Base-by-base conservation (phyloP, 345 rosid genomes). In the Rubroshorea leprosula region DNA sequence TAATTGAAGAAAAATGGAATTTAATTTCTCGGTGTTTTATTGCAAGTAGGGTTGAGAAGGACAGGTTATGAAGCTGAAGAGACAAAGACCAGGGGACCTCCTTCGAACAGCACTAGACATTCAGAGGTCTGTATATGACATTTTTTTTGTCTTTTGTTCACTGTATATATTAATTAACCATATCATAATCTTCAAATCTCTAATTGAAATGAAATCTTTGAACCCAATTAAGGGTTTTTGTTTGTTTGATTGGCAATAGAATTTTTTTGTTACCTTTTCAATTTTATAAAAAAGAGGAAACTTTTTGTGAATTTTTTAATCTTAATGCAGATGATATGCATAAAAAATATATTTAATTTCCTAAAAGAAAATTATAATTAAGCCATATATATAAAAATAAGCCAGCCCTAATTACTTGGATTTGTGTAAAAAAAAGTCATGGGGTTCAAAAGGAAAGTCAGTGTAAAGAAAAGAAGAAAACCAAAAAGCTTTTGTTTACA, bases 1-100 rank as follows among this genome's bases (percentile, higher is more conserved):
- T n/a, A n/a, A n/a, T n/a, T n/a, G n/a, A n/a, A n/a, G n/a, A 45
- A 45, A n/a, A 17, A 15, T 4, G 17, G 21, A 0, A 2, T 49
- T 49, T 31, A 18, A 23, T n/a, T 21, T 20, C 13, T 35, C n/a
- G 47, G 45, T 11, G 10, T 22, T 22, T 17, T 15, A 1, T 22
- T 64, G 57, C 18, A 18, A 22, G 49, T 24, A 77, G 80, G 66
- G 44, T 67, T 64, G 66, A 72, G 58, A 67, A 69, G 49, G 54
- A 59, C 76, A 54, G 62, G 67, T 45, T 45, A 51, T 68, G 61
- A 72, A 68, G 45, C 41, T 68, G 82, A 76, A 55, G 73, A 63
- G 73, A 69, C 68, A 48, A 79, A 72, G 64, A 74, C 50, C 69
- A 61, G 62, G 73, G 62, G 31, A 60, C 49, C 61, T 65, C 41